Evolutionary conservation across 2,329 filamentous ascomycete species (phyloP).

Genomic region (Colletotrichum sp.): DNA sequence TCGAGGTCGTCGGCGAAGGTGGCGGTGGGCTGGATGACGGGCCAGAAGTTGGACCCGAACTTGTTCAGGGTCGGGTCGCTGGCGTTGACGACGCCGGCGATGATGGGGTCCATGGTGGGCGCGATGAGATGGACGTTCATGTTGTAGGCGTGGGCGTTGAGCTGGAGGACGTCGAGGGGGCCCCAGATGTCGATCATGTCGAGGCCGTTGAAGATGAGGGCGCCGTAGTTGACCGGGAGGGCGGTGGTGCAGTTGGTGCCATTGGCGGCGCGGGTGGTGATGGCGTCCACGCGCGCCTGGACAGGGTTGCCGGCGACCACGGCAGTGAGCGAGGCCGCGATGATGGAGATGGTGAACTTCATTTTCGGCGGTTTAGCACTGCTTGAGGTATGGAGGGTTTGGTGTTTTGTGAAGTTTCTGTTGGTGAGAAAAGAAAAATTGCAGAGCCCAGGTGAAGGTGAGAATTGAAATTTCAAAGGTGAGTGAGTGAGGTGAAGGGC

Average conservation of each 20-base stretch:
- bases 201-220: slow-evolving; percentile 22
- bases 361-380: background rate
- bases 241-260: background rate
- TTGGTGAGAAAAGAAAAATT: background rate
- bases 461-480: background rate
- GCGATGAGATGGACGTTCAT: slow-evolving; percentile 48
- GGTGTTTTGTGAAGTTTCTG: background rate
- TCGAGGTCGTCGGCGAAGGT: slow-evolving; percentile 59
- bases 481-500: background rate
- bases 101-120: slow-evolving; percentile 45
- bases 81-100: slow-evolving; percentile 30
- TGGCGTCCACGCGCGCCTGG: background rate
- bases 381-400: background rate
- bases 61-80: slow-evolving; percentile 30
- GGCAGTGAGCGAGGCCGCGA: background rate
- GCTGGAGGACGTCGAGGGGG: slow-evolving; percentile 25
- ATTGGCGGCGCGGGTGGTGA: background rate
- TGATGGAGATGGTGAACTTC: background rate
- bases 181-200: slow-evolving; percentile 27
- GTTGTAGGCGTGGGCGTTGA: slow-evolving; percentile 15
- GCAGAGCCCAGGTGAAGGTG: background rate
- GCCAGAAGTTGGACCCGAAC: slow-evolving; percentile 39
- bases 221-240: slow-evolving; percentile 19
- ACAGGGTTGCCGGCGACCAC: background rate
- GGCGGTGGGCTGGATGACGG: slow-evolving; percentile 43